phyloP scores from a whole-genome alignment of 176 grass and related monocot species.

The Miscanthus lutarioriparius region DNA sequence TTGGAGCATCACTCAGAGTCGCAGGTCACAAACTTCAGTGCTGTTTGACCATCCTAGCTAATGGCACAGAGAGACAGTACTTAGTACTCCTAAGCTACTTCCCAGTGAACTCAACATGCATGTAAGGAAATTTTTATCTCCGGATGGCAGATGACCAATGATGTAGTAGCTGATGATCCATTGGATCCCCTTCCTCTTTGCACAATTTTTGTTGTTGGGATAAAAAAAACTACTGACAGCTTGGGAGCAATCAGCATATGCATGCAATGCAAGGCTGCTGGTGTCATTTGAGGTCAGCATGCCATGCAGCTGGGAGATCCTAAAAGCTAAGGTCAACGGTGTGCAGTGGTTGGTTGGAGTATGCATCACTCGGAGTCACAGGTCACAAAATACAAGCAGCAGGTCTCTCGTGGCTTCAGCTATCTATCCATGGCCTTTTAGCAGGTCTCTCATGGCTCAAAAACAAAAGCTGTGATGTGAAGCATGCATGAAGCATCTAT shows the following conservation, averaged over 20 bases:
- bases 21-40: too few relatives aligned
- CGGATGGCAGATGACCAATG: too few relatives aligned
- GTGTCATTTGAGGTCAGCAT: slow-evolving; percentile 50
- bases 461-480: slow-evolving; percentile 31
- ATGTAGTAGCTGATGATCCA: too few relatives aligned
- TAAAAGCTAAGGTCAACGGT: not conserved
- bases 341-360: slow-evolving; percentile 34
- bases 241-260: not conserved
- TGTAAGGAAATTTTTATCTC: too few relatives aligned
- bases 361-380: slow-evolving; percentile 41
- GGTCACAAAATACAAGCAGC: slow-evolving; percentile 45
- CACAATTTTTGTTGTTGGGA: too few relatives aligned
- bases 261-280: not conserved
- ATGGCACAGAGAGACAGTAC: too few relatives aligned
- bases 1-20: too few relatives aligned
- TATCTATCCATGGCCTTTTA: slow-evolving; percentile 24
- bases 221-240: too few relatives aligned
- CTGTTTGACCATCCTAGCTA: too few relatives aligned
- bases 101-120: too few relatives aligned
- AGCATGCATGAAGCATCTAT: slow-evolving; percentile 28
- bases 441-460: slow-evolving; percentile 20
- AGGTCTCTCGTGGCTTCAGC: slow-evolving; percentile 19
- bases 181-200: too few relatives aligned
- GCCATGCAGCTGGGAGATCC: slow-evolving; percentile 7
- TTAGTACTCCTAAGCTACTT: too few relatives aligned